Percentiles rank a stretch among this genome's conserved stretches.
Evolutionary conservation across 2,329 filamentous ascomycete species (phyloP).

Genomic region (Aspergillus thermomutatus): DNA sequence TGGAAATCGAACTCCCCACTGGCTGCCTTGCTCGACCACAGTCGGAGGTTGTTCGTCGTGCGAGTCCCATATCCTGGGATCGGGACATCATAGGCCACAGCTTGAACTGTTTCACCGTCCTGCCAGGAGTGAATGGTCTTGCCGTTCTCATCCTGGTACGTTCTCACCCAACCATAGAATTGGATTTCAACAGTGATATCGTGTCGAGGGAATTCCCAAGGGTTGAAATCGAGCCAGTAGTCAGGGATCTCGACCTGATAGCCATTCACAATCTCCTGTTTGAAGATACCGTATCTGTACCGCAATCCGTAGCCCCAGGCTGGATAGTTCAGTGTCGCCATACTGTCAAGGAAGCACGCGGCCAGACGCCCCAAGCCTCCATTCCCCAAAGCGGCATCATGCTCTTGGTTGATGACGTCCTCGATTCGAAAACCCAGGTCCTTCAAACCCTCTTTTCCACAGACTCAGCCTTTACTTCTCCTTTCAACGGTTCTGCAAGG

Average conservation of each 20-base stretch:
- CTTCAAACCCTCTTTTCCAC: constrained; percentile 65
- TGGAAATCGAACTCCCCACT: constrained; percentile 99
- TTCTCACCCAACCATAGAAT: constrained; percentile 85
- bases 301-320: constrained; percentile 96
- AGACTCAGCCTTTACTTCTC: constrained; percentile 13
- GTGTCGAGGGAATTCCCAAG: constrained; percentile 96
- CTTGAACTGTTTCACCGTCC: constrained; percentile 86
- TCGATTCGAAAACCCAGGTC: constrained; percentile 97
- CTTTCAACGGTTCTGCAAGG: constrained; percentile 8
- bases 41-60: constrained; percentile 91
- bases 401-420: constrained; percentile 90
- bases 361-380: constrained; percentile 92
- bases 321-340: constrained; percentile 90
- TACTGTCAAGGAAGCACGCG: constrained; percentile 93
- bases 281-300: constrained; percentile 98
- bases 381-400: constrained; percentile 94
- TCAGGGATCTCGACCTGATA: constrained; percentile 98
- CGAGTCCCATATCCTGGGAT: constrained; percentile 87
- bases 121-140: constrained; percentile 78
- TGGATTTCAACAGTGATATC: constrained; percentile 96
- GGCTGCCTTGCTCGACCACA: constrained; percentile 97
- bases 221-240: constrained; percentile 99
- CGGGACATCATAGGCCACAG: constrained; percentile 88
- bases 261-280: constrained; percentile 96
- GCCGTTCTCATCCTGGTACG: constrained; percentile 69